Conservation (phyloP, 2,329 filamentous ascomycete species). For the Trichophyton simii region DNA sequence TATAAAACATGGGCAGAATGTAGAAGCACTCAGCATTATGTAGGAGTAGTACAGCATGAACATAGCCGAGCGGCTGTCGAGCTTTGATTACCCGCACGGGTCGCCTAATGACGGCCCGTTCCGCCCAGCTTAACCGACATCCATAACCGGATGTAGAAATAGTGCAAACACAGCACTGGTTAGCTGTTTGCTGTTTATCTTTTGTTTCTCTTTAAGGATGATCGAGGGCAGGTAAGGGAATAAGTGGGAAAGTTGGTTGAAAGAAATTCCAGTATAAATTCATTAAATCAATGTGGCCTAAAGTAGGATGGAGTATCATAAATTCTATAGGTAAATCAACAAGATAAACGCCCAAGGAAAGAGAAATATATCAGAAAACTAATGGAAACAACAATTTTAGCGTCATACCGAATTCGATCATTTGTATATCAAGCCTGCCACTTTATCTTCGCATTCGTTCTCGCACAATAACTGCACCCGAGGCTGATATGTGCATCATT, state of each 20-base stretch:
- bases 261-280: no score
- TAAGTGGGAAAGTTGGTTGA: no score
- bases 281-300: no score
- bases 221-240: no score
- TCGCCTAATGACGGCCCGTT: background rate
- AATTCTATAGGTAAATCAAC: no score
- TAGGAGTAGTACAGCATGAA: background rate
- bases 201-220: no score
- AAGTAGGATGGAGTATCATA: no score
- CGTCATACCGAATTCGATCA: background rate
- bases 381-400: background rate
- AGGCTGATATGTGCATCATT: conserved; percentile 26
- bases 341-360: background rate
- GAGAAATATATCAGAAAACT: background rate
- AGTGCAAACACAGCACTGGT: no score
- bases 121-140: background rate
- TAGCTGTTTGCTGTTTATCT: no score
- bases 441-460: conserved; percentile 6
- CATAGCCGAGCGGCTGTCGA: background rate
- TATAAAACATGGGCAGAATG: background rate
- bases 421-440: conserved; percentile 8
- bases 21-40: background rate
- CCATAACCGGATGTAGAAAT: no score
- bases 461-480: conserved; percentile 24
- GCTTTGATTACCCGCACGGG: background rate